phyloP scores from a whole-genome alignment of 139 green algal species.

The Marvania coccoides region DNA sequence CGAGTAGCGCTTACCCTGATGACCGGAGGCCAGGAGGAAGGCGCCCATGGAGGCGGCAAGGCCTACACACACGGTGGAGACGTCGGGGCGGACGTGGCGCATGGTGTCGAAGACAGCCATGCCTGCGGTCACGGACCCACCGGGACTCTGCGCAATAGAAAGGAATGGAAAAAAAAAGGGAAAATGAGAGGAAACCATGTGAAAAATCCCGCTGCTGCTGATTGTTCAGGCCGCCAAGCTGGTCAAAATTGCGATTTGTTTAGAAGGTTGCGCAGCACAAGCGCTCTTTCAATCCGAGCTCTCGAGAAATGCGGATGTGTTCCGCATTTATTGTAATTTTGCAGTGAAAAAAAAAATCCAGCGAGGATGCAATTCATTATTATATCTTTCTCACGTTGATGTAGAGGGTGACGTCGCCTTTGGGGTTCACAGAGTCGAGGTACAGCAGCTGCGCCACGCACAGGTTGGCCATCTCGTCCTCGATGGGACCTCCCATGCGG shows the following conservation, averaged over 20 bases:
- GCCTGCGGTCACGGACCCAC: slow-evolving; percentile 90
- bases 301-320: no score
- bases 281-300: no score
- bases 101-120: slow-evolving; percentile 99
- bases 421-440: slow-evolving; percentile 76
- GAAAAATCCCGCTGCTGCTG: no score
- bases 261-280: no score
- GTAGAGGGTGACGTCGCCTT: slow-evolving; percentile 95
- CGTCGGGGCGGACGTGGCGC: slow-evolving; percentile 92
- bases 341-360: no score
- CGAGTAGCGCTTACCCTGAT: slow-evolving; percentile 93
- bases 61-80: slow-evolving; percentile 96
- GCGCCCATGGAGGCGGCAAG: slow-evolving; percentile 97
- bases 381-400: slow-evolving; percentile 92
- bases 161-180: neutral
- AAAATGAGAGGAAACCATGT: no score
- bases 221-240: no score
- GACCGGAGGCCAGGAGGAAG: slow-evolving; percentile 90
- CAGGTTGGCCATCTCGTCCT: slow-evolving; percentile 99
- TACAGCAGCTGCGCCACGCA: slow-evolving; percentile 96
- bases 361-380: no score
- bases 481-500: slow-evolving; percentile 90
- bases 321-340: no score
- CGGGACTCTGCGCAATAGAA: slow-evolving; percentile 40
- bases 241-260: no score